Evolutionary conservation across 2,329 filamentous ascomycete genomes (phyloP), one percentile per base, ranked within the genome.

Genomic region (Ophiosphaerella narmari): DNA sequence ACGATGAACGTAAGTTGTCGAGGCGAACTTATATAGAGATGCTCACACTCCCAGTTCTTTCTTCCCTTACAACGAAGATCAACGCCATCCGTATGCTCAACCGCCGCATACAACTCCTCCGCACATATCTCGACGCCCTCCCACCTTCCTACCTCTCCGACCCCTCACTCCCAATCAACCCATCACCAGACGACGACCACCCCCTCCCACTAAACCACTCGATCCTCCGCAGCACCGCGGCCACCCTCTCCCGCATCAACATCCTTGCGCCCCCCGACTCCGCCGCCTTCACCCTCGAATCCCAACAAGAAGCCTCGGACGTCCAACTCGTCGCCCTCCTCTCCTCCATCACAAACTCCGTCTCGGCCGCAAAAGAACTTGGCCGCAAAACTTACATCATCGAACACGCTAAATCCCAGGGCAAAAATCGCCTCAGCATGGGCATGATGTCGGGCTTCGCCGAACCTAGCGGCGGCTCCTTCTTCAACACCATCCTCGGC

Each of bases 81-180:
- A 97, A 97, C 73, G 92, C 94, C 23, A 88, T 97, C 67, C 93
- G 91, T 75, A 97, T 96, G 86, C 84, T 99, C 24, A 87, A 93
- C 72, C 55, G 80, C 71, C 68, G 81, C 72, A 67, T 83, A 57
- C 65, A 78, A 60, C 76, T 85, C 67, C 69, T 85, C 66, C 74
- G 84, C 55, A 48, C 81, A 70, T 97, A 97, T 70, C 84, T 99
- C 39, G 79, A 87, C 55, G 82, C 82, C 12, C 81, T 94, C 2
- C 88, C 89, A 1, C 80, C 84, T 7, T 86, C 85, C 18, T 86
- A 86, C 64, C 76, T 86, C 32, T 81, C 79, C 6, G 79, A 80
- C 40, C 59, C 78, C 35, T 65, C 67, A 21, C 68, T 73, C 6
- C 63, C 69, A n/a, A 37, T 69, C 26, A 64, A 55, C 48, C 62